phyloP scores from a whole-genome alignment of 768 basidiomycete species.

The Imleria badia region DNA sequence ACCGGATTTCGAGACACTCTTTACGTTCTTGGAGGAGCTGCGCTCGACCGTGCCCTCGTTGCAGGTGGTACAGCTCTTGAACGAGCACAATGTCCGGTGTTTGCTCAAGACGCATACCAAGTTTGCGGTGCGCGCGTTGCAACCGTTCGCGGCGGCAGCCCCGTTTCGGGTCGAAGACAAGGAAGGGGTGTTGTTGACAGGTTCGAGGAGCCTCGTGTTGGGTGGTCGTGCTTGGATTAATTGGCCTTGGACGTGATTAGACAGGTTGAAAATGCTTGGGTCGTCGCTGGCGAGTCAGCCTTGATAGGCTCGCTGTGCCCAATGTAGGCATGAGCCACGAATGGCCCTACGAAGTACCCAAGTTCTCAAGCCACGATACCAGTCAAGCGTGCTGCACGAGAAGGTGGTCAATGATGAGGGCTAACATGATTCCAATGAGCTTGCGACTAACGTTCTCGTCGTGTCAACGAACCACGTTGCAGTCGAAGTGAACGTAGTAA shows the following conservation, averaged over 20 bases:
- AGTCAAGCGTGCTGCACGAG: too few relatives aligned
- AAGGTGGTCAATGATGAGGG: too few relatives aligned
- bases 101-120: constrained; percentile 18
- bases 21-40: constrained; percentile 14
- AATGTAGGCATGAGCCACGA: too few relatives aligned
- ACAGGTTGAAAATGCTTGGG: constrained; percentile 8
- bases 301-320: background rate
- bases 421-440: too few relatives aligned
- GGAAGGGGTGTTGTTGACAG: constrained; percentile 20
- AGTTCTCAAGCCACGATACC: too few relatives aligned
- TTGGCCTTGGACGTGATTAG: background rate
- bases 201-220: constrained; percentile 1
- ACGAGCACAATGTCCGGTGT: constrained; percentile 13
- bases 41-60: constrained; percentile 15
- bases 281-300: background rate
- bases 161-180: constrained; percentile 25
- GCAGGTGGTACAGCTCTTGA: constrained; percentile 20
- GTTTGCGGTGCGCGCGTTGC: constrained; percentile 8
- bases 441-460: too few relatives aligned
- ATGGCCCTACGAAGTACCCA: background rate
- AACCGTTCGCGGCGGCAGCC: background rate
- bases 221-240: background rate
- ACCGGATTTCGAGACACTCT: constrained; percentile 3
- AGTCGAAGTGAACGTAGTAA: too few relatives aligned
- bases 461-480: too few relatives aligned